phyloP scores from a whole-genome alignment of 768 basidiomycete species.

The Cyclocybe cylindracea region DNA sequence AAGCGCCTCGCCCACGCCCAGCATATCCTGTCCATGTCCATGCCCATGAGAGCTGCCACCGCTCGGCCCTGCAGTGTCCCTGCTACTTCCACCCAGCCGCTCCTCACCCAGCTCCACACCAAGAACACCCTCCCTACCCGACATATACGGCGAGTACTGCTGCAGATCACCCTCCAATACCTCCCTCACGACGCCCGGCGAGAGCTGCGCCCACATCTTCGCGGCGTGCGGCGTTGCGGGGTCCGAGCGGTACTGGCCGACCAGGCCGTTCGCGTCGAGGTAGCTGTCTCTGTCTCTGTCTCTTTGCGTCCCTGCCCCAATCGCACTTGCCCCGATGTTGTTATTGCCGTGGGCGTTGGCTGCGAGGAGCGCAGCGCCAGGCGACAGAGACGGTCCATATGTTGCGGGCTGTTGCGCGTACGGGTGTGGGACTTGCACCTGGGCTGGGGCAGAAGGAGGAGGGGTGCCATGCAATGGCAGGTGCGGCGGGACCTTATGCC shows the following conservation, averaged over 20 bases:
- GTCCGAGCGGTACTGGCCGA: conserved; percentile 33
- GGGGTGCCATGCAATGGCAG: too few relatives aligned
- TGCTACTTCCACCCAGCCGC: too few relatives aligned
- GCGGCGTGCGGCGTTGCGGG: conserved; percentile 39
- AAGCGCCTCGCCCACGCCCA: conserved; percentile 67
- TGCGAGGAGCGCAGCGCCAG: too few relatives aligned
- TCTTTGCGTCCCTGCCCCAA: conserved; percentile 22
- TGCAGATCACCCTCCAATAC: conserved; percentile 44
- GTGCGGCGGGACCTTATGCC: conserved; percentile 39
- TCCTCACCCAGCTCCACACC: neutral
- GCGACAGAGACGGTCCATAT: too few relatives aligned
- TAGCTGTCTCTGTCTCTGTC: conserved; percentile 42
- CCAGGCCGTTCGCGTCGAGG: conserved; percentile 29
- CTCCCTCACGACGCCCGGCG: conserved; percentile 45
- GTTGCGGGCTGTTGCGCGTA: conserved; percentile 31
- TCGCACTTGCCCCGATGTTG: neutral
- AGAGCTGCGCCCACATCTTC: conserved; percentile 55
- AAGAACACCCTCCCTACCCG: conserved; percentile 19
- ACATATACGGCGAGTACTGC: conserved; percentile 49
- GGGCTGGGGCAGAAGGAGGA: too few relatives aligned
- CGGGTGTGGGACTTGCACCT: conserved; percentile 34
- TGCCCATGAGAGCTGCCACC: conserved; percentile 22
- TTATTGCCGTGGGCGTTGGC: too few relatives aligned
- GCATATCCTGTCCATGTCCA: conserved; percentile 43
- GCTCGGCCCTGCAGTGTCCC: too few relatives aligned